These are phyloP conservation scores for Sphagnum contortum DNA, from an alignment of 225 moss, liverwort and hornwort genomes.

Conservation along the genomic window DNA sequence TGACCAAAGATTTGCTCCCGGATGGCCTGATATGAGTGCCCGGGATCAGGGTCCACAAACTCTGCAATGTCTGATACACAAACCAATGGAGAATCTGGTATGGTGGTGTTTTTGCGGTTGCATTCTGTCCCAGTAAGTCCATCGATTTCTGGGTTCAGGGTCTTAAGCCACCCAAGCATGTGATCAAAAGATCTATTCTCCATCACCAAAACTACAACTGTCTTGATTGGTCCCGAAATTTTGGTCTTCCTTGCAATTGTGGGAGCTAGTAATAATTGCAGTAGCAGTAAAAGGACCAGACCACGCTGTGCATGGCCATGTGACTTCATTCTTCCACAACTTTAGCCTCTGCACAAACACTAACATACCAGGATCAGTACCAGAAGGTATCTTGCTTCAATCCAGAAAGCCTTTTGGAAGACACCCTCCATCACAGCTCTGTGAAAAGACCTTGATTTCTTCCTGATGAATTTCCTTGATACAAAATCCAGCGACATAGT, in stretches of 20 bases:
- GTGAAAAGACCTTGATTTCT: too few species aligned
- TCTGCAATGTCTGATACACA: constrained; percentile 51
- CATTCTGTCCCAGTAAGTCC: constrained; percentile 57
- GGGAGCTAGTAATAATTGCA: constrained; percentile 28
- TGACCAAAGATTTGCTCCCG: constrained; percentile 55
- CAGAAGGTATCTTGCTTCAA: too few species aligned
- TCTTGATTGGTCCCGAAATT: constrained; percentile 56
- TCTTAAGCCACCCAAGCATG: constrained; percentile 60
- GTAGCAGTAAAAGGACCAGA: constrained; percentile 9
- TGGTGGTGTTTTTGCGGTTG: constrained; percentile 22
- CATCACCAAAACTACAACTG: constrained; percentile 55
- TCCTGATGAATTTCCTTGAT: too few species aligned
- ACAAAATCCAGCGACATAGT: too few species aligned
- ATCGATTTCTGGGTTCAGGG: constrained; percentile 50
- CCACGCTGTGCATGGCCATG: too few species aligned
- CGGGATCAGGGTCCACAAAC: constrained; percentile 64
- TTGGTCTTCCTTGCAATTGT: constrained; percentile 28
- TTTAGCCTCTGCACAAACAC: too few species aligned
- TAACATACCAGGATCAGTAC: too few species aligned
- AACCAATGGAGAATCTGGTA: constrained; percentile 37
- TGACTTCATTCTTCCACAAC: too few species aligned
- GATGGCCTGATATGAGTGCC: constrained; percentile 61
- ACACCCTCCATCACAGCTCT: too few species aligned
- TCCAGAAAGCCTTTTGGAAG: too few species aligned
- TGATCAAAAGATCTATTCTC: constrained; percentile 72